Evolutionary conservation across 257 asterid species (phyloP), one percentile per base, ranked within the genome.

Genomic region (Gentiana macrophylla): DNA sequence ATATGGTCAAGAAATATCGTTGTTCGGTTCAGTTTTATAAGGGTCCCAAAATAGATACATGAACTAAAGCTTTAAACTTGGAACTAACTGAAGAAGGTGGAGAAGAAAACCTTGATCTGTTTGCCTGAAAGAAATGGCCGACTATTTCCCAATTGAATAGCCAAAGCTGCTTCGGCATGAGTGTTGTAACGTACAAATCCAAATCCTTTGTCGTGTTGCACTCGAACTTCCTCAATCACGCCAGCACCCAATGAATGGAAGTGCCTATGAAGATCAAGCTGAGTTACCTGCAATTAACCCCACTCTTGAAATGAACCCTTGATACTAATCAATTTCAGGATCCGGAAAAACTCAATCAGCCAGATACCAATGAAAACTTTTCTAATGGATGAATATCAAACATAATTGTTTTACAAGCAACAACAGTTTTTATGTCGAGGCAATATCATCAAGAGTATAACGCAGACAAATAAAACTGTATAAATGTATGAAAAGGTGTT

Each of bases 141-240:
- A 59, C 85, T 34, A 66, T 87, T 92, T 68, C 98, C 96, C 74
- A 85, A 48, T 53, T 86, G 82, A 63, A 92, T 92, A 34, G 95
- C 98, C 79, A 76, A 60, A 32, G 95, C 93, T 56, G 98, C 95
- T 71, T 84, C 98, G 32, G 82, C 80, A 64, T 92, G 97, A 50
- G 85, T 87, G 67, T 74, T 82, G 70, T 81, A 92, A 70, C 97
- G 79, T 35, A 90, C 87, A 58, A 90, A 90, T 53, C 96, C 96
- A 72, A 86, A 90, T 37, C 96, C 95, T 72, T 86, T 86, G 58
- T 92, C 98, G 12, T 94, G 94, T 74, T 92, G 98, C 53, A 88
- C 77, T 51, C 98, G 77, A n/a, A 92, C 94, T 75, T 92, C 97
- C 77, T 87, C 97, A 35, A 91, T 83, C 47, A 78, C 79, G 52